These are phyloP conservation scores for Auricularia cornea DNA, from an alignment of 768 basidiomycete genomes.

Conservation along the genomic window DNA sequence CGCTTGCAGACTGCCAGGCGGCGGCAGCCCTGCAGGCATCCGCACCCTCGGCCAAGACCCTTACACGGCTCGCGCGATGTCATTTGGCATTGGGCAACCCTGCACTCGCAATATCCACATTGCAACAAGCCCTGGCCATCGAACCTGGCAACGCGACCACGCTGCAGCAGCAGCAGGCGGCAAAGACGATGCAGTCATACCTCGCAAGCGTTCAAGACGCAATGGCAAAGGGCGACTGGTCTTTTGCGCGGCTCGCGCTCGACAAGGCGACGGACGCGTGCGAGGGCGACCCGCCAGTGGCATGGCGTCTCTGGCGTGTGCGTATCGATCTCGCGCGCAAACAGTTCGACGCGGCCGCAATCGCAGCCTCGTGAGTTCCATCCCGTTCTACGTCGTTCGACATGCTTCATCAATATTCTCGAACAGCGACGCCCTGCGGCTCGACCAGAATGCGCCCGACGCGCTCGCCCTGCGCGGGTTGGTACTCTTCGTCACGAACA, in stretches of 20 bases:
- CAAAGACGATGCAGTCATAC: constrained; percentile 54
- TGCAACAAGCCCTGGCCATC: constrained; percentile 50
- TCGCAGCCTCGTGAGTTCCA: constrained; percentile 61
- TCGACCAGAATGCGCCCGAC: constrained; percentile 69
- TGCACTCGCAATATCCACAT: constrained; percentile 55
- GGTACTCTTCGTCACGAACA: constrained; percentile 65
- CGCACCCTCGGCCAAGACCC: constrained; percentile 62
- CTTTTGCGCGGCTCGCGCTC: constrained; percentile 65
- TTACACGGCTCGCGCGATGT: constrained; percentile 75
- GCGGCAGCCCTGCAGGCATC: constrained; percentile 57
- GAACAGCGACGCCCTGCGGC: constrained; percentile 62
- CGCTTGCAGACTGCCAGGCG: constrained; percentile 70
- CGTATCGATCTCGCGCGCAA: constrained; percentile 68
- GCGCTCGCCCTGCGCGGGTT: constrained; percentile 70
- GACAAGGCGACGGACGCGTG: constrained; percentile 46
- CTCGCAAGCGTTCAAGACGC: constrained; percentile 55
- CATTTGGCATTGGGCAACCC: constrained; percentile 72
- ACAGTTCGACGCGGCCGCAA: constrained; percentile 65
- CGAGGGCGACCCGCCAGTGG: constrained; percentile 65
- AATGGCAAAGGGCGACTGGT: constrained; percentile 58
- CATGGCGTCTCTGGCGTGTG: constrained; percentile 75
- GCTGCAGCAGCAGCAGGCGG: constrained; percentile 50
- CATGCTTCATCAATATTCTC: neutral
- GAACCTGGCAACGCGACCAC: constrained; percentile 58
- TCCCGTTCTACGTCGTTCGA: neutral